phyloP scores from a whole-genome alignment of 2,329 filamentous ascomycete genomes.

The Alternaria gaisen region DNA sequence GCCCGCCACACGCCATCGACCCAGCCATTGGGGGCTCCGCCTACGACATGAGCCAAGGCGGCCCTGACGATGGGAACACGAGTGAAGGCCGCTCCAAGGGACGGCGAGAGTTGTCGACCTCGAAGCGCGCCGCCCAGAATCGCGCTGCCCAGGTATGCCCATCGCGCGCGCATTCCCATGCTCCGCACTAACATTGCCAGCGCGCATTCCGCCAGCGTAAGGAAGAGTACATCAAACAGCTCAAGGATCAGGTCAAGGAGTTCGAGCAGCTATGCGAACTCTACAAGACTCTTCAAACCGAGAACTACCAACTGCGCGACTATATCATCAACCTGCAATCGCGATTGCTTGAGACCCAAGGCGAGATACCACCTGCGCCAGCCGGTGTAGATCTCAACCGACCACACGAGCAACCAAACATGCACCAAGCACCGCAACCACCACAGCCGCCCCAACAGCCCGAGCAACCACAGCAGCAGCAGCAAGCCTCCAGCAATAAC shows the following conservation, averaged over 20 bases:
- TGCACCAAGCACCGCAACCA: conserved; percentile 30
- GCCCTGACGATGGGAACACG: conserved; percentile 57
- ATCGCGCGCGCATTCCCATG: not conserved
- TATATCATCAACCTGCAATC: conserved; percentile 93
- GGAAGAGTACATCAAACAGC: conserved; percentile 96
- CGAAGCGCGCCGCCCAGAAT: conserved; percentile 96
- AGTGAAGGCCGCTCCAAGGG: conserved; percentile 63
- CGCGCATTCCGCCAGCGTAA: conserved; percentile 97
- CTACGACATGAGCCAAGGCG: conserved; percentile 59
- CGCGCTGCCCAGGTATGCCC: conserved; percentile 85
- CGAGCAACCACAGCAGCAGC: conserved; percentile 34
- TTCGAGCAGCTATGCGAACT: conserved; percentile 77
- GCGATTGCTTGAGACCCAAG: conserved; percentile 81
- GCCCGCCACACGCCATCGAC: conserved; percentile 64
- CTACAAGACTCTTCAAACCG: conserved; percentile 81
- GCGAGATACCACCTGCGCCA: conserved; percentile 85
- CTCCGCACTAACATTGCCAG: conserved; percentile 59
- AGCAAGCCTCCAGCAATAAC: conserved; percentile 36
- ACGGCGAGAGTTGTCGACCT: conserved; percentile 91
- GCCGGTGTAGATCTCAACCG: conserved; percentile 76
- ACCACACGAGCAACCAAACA: conserved; percentile 53
- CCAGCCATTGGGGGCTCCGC: conserved; percentile 63
- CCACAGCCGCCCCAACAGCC: conserved; percentile 32
- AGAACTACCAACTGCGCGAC: conserved; percentile 90
- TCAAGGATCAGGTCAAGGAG: conserved; percentile 92